Percentiles rank a stretch among this genome's conserved stretches.
Evolutionary conservation across 106 monocot genomes (phyloP).

Genomic region (Narthecium ossifragum): DNA sequence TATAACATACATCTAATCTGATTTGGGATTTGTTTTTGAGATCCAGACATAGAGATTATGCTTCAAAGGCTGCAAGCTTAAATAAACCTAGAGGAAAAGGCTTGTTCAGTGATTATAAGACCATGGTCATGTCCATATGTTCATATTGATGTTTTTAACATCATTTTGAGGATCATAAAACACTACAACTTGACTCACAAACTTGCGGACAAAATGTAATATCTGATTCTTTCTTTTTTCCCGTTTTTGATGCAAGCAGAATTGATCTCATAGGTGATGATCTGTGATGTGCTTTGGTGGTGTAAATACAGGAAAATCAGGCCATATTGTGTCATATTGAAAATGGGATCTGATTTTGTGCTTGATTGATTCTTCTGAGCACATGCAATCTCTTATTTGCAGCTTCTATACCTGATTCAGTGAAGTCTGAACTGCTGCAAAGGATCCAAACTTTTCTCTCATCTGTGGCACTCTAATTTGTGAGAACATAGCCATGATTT

Average conservation of each 20-base stretch:
- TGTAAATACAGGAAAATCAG: neutral
- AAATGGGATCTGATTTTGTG: neutral
- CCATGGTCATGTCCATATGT: no score
- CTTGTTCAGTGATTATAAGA: no score
- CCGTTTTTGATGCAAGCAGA: neutral
- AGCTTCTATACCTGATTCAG: conserved; percentile 72
- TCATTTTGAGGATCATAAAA: no score
- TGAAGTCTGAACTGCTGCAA: conserved; percentile 79
- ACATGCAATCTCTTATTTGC: no score
- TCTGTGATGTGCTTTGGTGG: neutral
- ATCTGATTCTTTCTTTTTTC: neutral
- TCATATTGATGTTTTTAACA: no score
- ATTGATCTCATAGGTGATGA: neutral
- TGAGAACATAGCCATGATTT: neutral
- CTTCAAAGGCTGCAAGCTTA: no score
- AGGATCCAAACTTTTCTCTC: conserved; percentile 64
- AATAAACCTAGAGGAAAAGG: no score
- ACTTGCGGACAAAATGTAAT: no score
- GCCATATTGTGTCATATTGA: neutral
- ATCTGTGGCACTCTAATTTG: conserved; percentile 38
- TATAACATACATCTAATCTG: no score
- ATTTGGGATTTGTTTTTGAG: no score
- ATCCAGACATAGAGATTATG: no score
- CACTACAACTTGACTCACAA: no score
- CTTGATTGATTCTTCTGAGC: neutral